A percentile compares a stretch with the other conserved stretches of the same genome.
These are phyloP conservation scores for Theileria annulata DNA, from an alignment of 169 alveolate species.

Conservation along the genomic window DNA sequence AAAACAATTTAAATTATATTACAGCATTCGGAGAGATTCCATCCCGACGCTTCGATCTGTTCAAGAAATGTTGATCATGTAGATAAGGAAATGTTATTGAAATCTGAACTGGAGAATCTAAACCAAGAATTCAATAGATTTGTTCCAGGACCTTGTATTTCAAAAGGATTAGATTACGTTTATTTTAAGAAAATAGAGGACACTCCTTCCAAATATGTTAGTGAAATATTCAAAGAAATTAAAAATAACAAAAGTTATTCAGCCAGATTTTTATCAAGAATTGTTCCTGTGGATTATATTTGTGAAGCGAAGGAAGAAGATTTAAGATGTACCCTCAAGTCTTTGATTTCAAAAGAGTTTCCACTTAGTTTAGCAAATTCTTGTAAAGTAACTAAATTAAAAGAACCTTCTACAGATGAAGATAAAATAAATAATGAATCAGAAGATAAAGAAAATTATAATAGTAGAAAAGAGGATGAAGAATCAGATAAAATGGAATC, in stretches of 20 bases:
- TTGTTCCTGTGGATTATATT: constrained; percentile 70
- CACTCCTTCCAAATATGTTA: constrained; percentile 70
- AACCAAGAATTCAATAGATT: constrained; percentile 66
- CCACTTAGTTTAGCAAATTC: constrained; percentile 46
- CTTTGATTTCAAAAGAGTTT: constrained; percentile 44
- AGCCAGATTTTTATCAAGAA: constrained; percentile 66
- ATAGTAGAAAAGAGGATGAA: not conserved
- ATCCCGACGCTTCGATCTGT: constrained; percentile 31
- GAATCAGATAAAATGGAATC: not conserved
- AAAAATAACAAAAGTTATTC: constrained; percentile 15
- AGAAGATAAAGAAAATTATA: constrained; percentile 16
- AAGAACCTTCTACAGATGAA: not conserved
- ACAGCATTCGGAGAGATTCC: constrained; percentile 38
- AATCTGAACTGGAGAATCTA: constrained; percentile 44
- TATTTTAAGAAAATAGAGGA: constrained; percentile 63
- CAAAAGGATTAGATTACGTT: constrained; percentile 65
- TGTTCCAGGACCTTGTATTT: constrained; percentile 71
- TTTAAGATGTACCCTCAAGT: constrained; percentile 29
- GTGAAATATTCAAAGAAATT: constrained; percentile 50
- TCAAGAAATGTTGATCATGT: not conserved
- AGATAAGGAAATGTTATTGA: constrained; percentile 59
- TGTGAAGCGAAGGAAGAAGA: constrained; percentile 70
- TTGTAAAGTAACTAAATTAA: not conserved
- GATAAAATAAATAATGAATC: not conserved
- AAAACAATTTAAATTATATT: constrained; percentile 3